Conservation (phyloP, 305 asterid species). For the Andrographis paniculata region DNA sequence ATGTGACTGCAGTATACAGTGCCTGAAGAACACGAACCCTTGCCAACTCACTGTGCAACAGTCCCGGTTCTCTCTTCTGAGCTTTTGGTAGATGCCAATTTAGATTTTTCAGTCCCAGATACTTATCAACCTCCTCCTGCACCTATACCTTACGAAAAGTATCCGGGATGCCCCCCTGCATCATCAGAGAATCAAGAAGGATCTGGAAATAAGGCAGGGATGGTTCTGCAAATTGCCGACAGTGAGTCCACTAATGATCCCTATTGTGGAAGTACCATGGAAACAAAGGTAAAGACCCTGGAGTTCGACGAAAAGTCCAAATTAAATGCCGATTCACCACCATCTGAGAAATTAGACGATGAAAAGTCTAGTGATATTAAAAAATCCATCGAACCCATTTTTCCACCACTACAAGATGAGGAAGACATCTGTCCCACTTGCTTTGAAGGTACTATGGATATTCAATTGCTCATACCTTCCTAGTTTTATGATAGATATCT, state of each 20-base stretch:
- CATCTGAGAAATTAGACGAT: no score
- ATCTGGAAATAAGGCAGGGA: slow-evolving; percentile 37
- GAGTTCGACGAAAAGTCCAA: slow-evolving; percentile 40
- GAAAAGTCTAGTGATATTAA: slow-evolving; percentile 52
- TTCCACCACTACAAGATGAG: slow-evolving; percentile 47
- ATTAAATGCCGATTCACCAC: slow-evolving; percentile 27
- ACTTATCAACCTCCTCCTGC: slow-evolving; percentile 82
- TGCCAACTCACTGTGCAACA: slow-evolving; percentile 42
- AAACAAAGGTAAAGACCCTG: slow-evolving; percentile 31
- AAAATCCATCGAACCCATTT: slow-evolving; percentile 36
- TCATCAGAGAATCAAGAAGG: slow-evolving; percentile 35
- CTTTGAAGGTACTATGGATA: slow-evolving; percentile 80
- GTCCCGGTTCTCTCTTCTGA: slow-evolving; percentile 47
- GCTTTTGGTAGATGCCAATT: slow-evolving; percentile 80
- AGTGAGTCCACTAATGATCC: no score
- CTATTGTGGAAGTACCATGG: no score
- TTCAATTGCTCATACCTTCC: no score
- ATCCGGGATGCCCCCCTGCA: slow-evolving; percentile 34
- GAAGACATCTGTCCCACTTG: slow-evolving; percentile 85
- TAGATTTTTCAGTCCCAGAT: slow-evolving; percentile 74
- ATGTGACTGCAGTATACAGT: slow-evolving; percentile 56
- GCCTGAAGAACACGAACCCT: slow-evolving; percentile 54
- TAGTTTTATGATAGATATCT: no score
- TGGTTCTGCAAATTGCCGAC: slow-evolving; percentile 27
- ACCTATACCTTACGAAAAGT: slow-evolving; percentile 67